These are phyloP conservation scores for Suillus bovinus DNA, from an alignment of 768 basidiomycete genomes.

Conservation along the genomic window DNA sequence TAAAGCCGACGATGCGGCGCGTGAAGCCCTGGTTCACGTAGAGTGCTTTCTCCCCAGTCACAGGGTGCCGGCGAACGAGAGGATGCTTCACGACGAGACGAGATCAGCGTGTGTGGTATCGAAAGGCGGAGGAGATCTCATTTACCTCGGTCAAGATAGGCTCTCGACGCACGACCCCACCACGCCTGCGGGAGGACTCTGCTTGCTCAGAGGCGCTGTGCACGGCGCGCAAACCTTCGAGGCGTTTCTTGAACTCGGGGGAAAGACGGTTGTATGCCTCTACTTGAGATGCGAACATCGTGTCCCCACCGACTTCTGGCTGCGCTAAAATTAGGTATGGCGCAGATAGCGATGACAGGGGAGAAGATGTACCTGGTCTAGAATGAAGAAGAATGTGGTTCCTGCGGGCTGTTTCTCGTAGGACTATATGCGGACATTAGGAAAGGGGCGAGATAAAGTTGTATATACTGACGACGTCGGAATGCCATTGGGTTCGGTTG, in stretches of 20 bases:
- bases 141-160: conserved; percentile 47
- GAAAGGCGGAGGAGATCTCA: not conserved
- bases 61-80: conserved; percentile 58
- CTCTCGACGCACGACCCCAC: conserved; percentile 51
- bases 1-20: conserved; percentile 53
- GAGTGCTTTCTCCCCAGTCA: conserved; percentile 62
- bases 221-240: conserved; percentile 57
- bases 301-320: conserved; percentile 47
- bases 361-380: conserved; percentile 40
- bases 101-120: conserved; percentile 1
- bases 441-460: not conserved
- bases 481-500: conserved; percentile 51
- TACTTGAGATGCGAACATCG: conserved; percentile 56
- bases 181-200: conserved; percentile 42
- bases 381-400: conserved; percentile 57
- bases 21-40: conserved; percentile 61
- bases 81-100: conserved; percentile 42
- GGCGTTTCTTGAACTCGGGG: conserved; percentile 53
- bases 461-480: conserved; percentile 50
- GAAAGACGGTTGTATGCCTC: conserved; percentile 63
- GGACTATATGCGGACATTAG: conserved; percentile 30
- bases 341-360: not conserved
- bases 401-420: conserved; percentile 58
- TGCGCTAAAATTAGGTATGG: conserved; percentile 24
- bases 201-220: conserved; percentile 57